Evolutionary conservation across 352 stramenopile genomes (phyloP), one percentile per base, ranked within the genome.

Genomic region (Phytophthora tubulina): DNA sequence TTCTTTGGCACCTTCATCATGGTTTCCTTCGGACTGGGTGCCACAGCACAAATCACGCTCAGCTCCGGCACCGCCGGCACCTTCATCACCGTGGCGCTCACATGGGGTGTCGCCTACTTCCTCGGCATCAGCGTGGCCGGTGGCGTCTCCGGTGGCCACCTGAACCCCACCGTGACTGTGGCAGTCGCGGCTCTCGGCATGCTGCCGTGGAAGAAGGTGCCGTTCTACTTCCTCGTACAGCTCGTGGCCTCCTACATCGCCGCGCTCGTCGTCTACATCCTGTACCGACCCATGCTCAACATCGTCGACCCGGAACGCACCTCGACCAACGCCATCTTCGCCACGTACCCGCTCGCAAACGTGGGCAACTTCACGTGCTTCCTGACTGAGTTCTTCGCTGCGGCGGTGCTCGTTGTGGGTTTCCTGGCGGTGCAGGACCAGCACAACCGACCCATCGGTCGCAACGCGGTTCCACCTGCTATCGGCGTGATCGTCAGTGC

Each of bases 401-500:
- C 69, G 11, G 69, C 84, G 45, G 32, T 94, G 62, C 64, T 94
- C 17, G 61, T 93, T 30, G 59, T 93, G 30, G 84, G 82, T 17
- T 88, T 94, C 66, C 89, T 92, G 38, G 72, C 83, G 2, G 68
- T 94, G 57, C 86, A 81, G 4, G 86, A 94, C 72, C 80, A 88
- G 67, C 81, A 85, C 77, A 93, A 94, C 78, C 88, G 88, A 49
- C 81, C 85, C 38, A 85, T 86, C 3, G 76, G 85, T 38, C 86
- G 84, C 33, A 78, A 85, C 50, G 89, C 86, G 58, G 87, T 90
- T 67, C 86, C 86, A 15, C 75, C 89, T 11, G 84, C 89, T 41
- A 92, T 94, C 50, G 86, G 86, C 11, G 59, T 94, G 45, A 78
- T 92, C n/a, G 77, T 92, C 39, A 82, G 80, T 14, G 83, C 84